These are phyloP conservation scores for Globisporangium lucens DNA, from an alignment of 352 stramenopile genomes.

Conservation along the genomic window DNA sequence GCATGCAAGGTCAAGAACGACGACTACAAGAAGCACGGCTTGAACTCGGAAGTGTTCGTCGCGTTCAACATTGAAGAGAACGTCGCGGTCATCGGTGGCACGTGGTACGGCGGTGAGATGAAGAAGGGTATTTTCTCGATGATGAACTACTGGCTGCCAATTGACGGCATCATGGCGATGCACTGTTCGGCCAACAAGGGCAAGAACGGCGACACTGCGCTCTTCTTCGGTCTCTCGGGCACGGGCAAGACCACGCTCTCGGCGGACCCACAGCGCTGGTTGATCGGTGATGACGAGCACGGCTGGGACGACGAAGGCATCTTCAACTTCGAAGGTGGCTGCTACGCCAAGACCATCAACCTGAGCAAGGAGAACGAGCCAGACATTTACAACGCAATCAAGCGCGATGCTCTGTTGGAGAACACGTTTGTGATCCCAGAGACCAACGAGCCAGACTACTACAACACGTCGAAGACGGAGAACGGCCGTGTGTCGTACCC, in stretches of 20 bases:
- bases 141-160: slow-evolving; percentile 98
- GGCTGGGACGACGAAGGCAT: slow-evolving; percentile 97
- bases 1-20: slow-evolving; percentile 94
- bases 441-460: slow-evolving; percentile 91
- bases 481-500: slow-evolving; percentile 99
- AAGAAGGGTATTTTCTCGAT: slow-evolving; percentile 33
- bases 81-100: neutral
- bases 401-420: slow-evolving; percentile 95
- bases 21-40: slow-evolving; percentile 92
- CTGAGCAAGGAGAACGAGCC: slow-evolving; percentile 94
- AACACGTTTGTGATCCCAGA: slow-evolving; percentile 90
- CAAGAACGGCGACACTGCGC: slow-evolving; percentile 93
- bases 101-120: neutral
- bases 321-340: slow-evolving; percentile 99
- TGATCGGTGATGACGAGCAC: slow-evolving; percentile 91
- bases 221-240: slow-evolving; percentile 96
- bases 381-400: slow-evolving; percentile 98
- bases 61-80: neutral
- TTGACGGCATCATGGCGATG: slow-evolving; percentile 96
- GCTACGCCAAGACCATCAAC: slow-evolving; percentile 99
- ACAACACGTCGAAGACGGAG: slow-evolving; percentile 95
- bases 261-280: neutral
- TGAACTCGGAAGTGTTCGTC: slow-evolving; percentile 94
- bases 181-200: slow-evolving; percentile 98
- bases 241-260: slow-evolving; percentile 70